Evolutionary conservation across 2,329 filamentous ascomycete genomes (phyloP).

Genomic region (Xylaria polymorpha): DNA sequence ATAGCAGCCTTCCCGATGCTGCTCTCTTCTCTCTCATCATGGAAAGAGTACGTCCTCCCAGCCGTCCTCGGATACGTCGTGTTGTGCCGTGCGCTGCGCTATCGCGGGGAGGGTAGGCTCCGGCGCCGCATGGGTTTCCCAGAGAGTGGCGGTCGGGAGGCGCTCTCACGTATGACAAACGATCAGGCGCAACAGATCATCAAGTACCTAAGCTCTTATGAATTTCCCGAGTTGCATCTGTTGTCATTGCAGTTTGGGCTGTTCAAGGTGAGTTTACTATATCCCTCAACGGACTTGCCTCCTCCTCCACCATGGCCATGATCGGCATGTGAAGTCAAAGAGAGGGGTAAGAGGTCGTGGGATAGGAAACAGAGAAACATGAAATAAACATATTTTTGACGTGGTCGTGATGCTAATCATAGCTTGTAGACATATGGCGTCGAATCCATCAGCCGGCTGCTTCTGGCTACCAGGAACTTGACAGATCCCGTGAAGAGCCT

Average conservation of each 20-base stretch:
- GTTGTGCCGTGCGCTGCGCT: constrained; percentile 47
- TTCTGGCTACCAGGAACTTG: constrained; percentile 49
- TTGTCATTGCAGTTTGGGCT: constrained; percentile 48
- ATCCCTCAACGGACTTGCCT: background rate
- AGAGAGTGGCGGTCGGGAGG: constrained; percentile 40
- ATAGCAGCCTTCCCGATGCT: constrained; percentile 17
- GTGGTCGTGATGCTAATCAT: constrained; percentile 1
- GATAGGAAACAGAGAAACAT: background rate
- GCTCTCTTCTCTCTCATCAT: constrained; percentile 31
- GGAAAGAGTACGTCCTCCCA: constrained; percentile 40
- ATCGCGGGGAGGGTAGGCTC: constrained; percentile 45
- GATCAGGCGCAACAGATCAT: constrained; percentile 50
- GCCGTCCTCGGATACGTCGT: constrained; percentile 42
- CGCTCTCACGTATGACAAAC: constrained; percentile 48
- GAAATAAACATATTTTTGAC: background rate
- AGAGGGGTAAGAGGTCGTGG: background rate
- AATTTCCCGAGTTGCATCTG: constrained; percentile 47
- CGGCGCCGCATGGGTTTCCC: constrained; percentile 44
- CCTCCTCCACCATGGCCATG: background rate
- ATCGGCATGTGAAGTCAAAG: background rate
- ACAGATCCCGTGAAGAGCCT: constrained; percentile 48
- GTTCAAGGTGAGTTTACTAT: constrained; percentile 47
- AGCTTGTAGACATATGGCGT: constrained; percentile 49
- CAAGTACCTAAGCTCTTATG: constrained; percentile 41
- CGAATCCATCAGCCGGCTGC: constrained; percentile 48